Percentiles rank a stretch among this genome's conserved stretches.
Evolutionary conservation across 1,139 yeast genomes (phyloP).

Genomic region (Pichia terricola): DNA sequence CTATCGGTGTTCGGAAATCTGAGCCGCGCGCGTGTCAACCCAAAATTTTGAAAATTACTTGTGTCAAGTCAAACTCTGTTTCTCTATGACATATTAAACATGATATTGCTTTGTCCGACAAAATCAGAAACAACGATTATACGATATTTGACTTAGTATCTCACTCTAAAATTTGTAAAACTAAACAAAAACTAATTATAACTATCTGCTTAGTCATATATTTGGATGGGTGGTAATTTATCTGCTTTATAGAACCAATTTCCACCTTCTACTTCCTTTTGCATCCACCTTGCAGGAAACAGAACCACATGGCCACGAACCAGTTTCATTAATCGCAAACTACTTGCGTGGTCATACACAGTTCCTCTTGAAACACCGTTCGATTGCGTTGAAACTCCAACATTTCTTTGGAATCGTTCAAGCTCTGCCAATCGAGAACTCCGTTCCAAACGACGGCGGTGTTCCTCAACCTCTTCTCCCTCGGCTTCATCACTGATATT

Average conservation of each 20-base stretch:
- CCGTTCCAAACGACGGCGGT: conserved; percentile 13
- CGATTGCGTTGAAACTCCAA: conserved; percentile 4
- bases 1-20: no score
- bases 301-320: conserved; percentile 84
- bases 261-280: conserved; percentile 75
- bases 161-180: no score
- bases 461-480: conserved; percentile 5
- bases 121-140: no score
- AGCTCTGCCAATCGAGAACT: conserved; percentile 21
- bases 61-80: no score
- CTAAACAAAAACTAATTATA: no score
- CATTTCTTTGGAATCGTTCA: conserved; percentile 18
- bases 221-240: conserved; percentile 90
- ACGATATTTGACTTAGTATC: no score
- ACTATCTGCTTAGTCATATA: conserved; percentile 32
- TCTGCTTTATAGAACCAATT: conserved; percentile 96
- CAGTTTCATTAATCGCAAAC: conserved; percentile 61
- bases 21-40: no score
- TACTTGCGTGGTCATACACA: conserved; percentile 69
- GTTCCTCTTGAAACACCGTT: conserved; percentile 5
- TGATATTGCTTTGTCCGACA: no score
- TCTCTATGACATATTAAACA: no score
- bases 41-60: no score
- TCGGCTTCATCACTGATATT: conserved; percentile 1
- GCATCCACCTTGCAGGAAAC: conserved; percentile 88